Base-by-base conservation (phyloP, 2,329 filamentous ascomycete genomes). In the Helotiales sp. region DNA sequence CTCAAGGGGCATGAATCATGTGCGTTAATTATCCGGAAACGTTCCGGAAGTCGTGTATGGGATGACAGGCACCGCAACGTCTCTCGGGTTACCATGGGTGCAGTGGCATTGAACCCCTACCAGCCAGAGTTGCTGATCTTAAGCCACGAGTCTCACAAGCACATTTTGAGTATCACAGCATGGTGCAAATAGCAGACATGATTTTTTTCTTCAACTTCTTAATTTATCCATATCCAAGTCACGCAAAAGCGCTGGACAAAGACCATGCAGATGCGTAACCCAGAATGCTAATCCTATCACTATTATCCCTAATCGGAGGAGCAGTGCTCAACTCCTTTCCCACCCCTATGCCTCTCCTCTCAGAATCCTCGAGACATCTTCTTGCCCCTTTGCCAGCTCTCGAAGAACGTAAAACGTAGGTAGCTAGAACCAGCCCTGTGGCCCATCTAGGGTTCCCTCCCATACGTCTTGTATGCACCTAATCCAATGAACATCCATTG, bases 261-360 rank as follows among this genome's bases (percentile, higher is more conserved):
- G 32, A 15, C 30, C 11, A 55, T 20, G 52, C 52, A 49, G 40
- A 63, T 63, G 60, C 61, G 58, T 32, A 61, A 64, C 61, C 24
- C 6, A 59, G 63, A 65, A 37, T 37, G 30, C 50, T 54, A n/a
- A 28, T 52, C 40, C 22, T 17, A 1, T 47, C 32, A 26, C 47
- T 22, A 24, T 52, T 34, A 34, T 61, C 58, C 59, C 59, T 52
- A 65, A 61, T 43, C 40, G 24, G 37, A 45, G 69, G 68, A 70
- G 72, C 69, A 69, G 34, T 65, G 71, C 70, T 72, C 70, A 68
- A 73, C 69, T 71, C 69, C 68, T 40, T 26, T 60, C 40, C 55
- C 24, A 47, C 28, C n/a, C 13, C 49, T 30, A n/a, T 61, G 22
- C 57, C 67, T 65, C 59, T 69, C 50, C 64, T 69, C 57, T 64